Evolutionary conservation across 768 basidiomycete genomes (phyloP).

Genomic region (Auricularia heimuer): DNA sequence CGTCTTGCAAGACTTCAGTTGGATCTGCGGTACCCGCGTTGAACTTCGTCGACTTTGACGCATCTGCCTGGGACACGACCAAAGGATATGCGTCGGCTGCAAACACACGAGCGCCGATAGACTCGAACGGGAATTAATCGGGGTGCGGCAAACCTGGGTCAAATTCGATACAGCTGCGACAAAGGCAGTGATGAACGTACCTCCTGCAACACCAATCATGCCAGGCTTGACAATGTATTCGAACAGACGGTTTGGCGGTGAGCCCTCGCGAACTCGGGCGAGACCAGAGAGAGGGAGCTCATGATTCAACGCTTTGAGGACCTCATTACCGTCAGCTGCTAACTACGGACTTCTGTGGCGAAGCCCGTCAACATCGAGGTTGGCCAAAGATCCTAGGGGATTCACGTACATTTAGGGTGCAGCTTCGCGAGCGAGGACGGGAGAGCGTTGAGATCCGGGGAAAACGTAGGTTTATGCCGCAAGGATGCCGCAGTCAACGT

Average conservation of each 20-base stretch:
- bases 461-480: too few species aligned
- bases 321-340: too few species aligned
- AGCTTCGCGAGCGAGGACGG: too few species aligned
- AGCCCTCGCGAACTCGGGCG: slow-evolving; percentile 36
- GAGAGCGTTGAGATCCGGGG: too few species aligned
- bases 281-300: slow-evolving; percentile 62
- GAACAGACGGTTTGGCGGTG: slow-evolving; percentile 58
- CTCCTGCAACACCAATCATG: slow-evolving; percentile 55
- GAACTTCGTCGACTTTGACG: slow-evolving; percentile 37
- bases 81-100: slow-evolving; percentile 41
- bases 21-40: slow-evolving; percentile 9
- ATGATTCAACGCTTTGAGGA: slow-evolving; percentile 42
- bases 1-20: not conserved
- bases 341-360: too few species aligned
- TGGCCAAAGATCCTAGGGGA: too few species aligned
- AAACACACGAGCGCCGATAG: slow-evolving; percentile 45
- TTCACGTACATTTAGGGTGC: too few species aligned
- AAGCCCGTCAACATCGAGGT: too few species aligned
- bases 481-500: too few species aligned
- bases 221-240: slow-evolving; percentile 49
- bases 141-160: slow-evolving; percentile 44
- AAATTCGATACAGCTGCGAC: not conserved
- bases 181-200: not conserved
- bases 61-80: slow-evolving; percentile 13
- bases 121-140: slow-evolving; percentile 60